These are phyloP conservation scores for Pleochaeta shiraiana DNA, from an alignment of 2,329 filamentous ascomycete genomes.

Conservation along the genomic window DNA sequence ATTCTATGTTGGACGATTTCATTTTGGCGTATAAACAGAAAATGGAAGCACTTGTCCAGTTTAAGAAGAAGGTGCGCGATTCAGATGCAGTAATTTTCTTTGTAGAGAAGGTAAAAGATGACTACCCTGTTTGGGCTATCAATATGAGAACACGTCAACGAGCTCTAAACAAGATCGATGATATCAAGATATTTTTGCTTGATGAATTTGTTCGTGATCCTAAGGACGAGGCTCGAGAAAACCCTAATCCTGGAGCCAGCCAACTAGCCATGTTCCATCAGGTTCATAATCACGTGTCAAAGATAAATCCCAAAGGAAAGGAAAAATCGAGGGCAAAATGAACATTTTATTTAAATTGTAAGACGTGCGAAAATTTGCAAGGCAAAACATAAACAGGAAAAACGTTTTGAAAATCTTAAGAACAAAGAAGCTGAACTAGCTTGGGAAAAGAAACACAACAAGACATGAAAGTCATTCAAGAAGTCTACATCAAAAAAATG, in stretches of 20 bases:
- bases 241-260: neutral
- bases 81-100: neutral
- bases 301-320: neutral
- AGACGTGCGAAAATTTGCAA: neutral
- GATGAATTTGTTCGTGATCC: neutral
- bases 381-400: neutral
- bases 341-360: neutral
- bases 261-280: neutral
- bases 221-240: neutral
- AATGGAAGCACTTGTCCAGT: neutral
- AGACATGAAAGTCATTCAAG: neutral
- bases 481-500: neutral
- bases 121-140: neutral
- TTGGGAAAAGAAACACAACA: neutral
- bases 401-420: neutral
- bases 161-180: neutral
- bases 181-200: constrained; percentile 3
- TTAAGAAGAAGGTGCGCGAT: neutral
- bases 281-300: neutral
- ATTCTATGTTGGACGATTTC: neutral
- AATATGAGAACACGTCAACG: neutral
- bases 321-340: neutral
- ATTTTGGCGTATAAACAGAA: neutral
- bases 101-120: neutral
- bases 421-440: neutral